Evolutionary conservation across 2,329 filamentous ascomycete species (phyloP), one percentile per base, ranked within the genome.

Genomic region (Paraconiothyrium brasiliense): DNA sequence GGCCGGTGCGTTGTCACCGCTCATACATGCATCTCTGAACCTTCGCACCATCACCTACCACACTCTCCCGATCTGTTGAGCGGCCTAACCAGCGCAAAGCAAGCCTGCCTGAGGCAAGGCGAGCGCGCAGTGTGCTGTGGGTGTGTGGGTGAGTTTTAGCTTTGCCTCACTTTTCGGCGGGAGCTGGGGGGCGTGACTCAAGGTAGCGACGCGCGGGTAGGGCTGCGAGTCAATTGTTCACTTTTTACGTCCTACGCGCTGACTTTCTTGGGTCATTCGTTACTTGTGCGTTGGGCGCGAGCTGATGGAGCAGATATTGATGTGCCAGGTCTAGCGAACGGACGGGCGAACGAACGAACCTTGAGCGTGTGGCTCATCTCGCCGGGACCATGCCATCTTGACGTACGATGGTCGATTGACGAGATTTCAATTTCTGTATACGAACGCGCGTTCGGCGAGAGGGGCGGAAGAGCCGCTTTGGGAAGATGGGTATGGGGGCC

Each of bases 141-240:
- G 37, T 54, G 37, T 43, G 52, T 46, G 52, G 20, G 20, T 20
- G 20, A 20, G 52, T 20, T 32, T 27, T 44, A 44, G 39, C 30
- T 46, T 52, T 55, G 52, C 52, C 39, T 55, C 52, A 55, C 34
- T 55, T 55, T 55, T 34, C 52, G 27, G 52, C 39, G 30, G 24
- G 24, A 46, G 13, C 6, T 16, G 6, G 37, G 3, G 37, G 24
- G 39, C 52, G 39, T 35, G 52, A 44, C 52, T 44, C 52, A 39
- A 35, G 22, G 37, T 39, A 10, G 20, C 9, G n/a, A n/a, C 7
- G 24, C 27, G 27, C 52, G 39, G 52, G 52, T 55, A 55, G 39
- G 52, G 52, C 39, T 55, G 52, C 34, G 52, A 55, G 27, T 55
- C 52, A 44, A 16, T 16, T 41, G 13, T 34, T 34, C 34, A 20